Conservation (phyloP, 116 monocot genomes). For the Iris pallida region DNA sequence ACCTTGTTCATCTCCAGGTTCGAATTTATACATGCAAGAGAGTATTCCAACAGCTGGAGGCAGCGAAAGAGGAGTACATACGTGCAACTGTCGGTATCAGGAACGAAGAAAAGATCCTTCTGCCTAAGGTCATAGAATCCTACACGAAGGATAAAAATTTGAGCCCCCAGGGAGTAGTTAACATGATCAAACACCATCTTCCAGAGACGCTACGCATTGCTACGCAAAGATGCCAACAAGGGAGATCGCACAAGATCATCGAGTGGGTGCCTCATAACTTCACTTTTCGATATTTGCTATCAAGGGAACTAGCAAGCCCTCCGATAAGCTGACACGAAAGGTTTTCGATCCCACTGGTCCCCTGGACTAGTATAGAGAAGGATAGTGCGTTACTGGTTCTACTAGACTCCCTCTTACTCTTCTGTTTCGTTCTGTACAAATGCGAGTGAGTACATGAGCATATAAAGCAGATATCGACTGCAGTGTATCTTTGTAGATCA, state of each 20-base stretch:
- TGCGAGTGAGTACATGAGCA: no score
- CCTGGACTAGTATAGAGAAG: no score
- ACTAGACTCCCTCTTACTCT: no score
- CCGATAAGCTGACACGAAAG: constrained; percentile 39
- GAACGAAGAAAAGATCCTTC: constrained; percentile 72
- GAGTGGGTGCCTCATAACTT: constrained; percentile 78
- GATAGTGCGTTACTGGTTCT: no score
- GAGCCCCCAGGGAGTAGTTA: constrained; percentile 31
- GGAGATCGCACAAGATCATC: constrained; percentile 54
- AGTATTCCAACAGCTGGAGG: constrained; percentile 64
- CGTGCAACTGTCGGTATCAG: constrained; percentile 58
- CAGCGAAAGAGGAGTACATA: constrained; percentile 76
- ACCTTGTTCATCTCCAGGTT: constrained; percentile 38
- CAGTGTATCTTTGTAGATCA: no score
- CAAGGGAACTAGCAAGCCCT: constrained; percentile 51
- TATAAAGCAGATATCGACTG: no score
- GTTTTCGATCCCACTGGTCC: neutral
- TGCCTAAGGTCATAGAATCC: constrained; percentile 68
- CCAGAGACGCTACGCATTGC: constrained; percentile 60
- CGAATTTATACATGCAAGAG: constrained; percentile 63
- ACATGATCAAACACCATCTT: constrained; percentile 57
- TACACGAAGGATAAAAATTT: constrained; percentile 58
- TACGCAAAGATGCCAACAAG: constrained; percentile 64
- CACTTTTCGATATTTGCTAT: constrained; percentile 68
- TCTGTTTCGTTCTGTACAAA: no score